Evolutionary conservation across 495 filamentous ascomycete genomes (phyloP), one percentile per base, ranked within the genome.

Genomic region (Aspergillus mulundensis): DNA sequence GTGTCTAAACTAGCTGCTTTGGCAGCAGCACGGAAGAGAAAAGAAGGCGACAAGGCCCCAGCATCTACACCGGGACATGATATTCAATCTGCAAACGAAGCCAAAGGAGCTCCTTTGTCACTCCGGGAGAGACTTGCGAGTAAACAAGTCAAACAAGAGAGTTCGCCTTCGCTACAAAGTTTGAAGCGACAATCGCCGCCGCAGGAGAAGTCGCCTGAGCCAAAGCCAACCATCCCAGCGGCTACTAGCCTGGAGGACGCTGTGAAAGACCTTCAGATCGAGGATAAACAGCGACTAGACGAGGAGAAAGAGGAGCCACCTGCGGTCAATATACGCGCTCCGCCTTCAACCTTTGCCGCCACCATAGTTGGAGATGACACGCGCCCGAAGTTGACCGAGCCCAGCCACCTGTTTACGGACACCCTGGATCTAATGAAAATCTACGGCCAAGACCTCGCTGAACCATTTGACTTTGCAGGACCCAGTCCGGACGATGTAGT

Each of bases 401-500:
- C 54, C 61, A 70, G 63, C 67, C 71, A 70, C 66, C 54, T 73
- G 64, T 58, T 66, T 56, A 58, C 71, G 59, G 65, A 62, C 48
- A 60, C 59, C 61, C 54, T 81, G 73, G 73, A 77, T 73, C 49
- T 74, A 77, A 66, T 84, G 75, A 60, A 81, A 80, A 70, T 77
- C 60, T 66, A 74, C 67, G 70, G 68, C 61, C 65, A 70, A 53
- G 64, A 75, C 49, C 65, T 74, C 70, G 66, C 76, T 78, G 71
- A 83, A 72, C 66, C 69, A 38, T 79, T 76, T 72, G 84, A 86
- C 50, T 98, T 97, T 76, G 76, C 86, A 83, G 88, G 81, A 58
- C 94, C 94, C 52, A 97, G 93, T 69, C 94, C 94, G 62, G 94
- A 98, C 73, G 95, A 97, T 73, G 76, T 93, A 58, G 87, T 97